A percentile compares a stretch with the other conserved stretches of the same genome.
Evolutionary conservation across 768 basidiomycete species (phyloP).

Genomic region (Lactifluus subvellereus): DNA sequence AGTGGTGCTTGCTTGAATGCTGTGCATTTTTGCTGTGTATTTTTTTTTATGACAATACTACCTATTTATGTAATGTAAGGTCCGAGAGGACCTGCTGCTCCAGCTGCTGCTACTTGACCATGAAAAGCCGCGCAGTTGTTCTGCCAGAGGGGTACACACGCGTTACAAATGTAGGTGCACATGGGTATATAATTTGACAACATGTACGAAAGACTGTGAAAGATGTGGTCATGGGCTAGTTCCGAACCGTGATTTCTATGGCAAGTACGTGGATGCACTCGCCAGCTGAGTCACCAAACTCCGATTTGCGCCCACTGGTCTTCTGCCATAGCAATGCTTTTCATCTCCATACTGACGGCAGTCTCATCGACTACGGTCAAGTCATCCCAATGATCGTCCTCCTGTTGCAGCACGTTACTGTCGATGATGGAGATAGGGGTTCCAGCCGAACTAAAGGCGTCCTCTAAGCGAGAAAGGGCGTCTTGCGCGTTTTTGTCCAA

Average conservation of each 20-base stretch:
- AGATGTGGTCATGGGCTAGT: neutral
- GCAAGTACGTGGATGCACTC: neutral
- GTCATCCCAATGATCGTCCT: conserved; percentile 21
- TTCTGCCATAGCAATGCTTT: conserved; percentile 1
- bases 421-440: conserved; percentile 17
- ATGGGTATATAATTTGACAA: conserved; percentile 13
- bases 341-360: conserved; percentile 1
- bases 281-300: conserved; percentile 10
- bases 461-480: conserved; percentile 17
- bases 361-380: conserved; percentile 21
- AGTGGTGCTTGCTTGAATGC: too few relatives aligned
- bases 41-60: too few relatives aligned
- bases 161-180: neutral
- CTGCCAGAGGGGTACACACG: neutral
- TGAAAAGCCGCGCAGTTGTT: too few relatives aligned
- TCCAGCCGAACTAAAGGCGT: conserved; percentile 19
- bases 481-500: conserved; percentile 15
- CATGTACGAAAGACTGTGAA: neutral
- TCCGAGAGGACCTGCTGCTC: too few relatives aligned
- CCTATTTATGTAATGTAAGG: too few relatives aligned
- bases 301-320: conserved; percentile 9
- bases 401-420: conserved; percentile 5
- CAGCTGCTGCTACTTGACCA: neutral
- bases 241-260: neutral
- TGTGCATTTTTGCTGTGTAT: too few relatives aligned